These are phyloP conservation scores for Pseudonectria buxi DNA, from an alignment of 2,329 filamentous ascomycete species.

Conservation along the genomic window DNA sequence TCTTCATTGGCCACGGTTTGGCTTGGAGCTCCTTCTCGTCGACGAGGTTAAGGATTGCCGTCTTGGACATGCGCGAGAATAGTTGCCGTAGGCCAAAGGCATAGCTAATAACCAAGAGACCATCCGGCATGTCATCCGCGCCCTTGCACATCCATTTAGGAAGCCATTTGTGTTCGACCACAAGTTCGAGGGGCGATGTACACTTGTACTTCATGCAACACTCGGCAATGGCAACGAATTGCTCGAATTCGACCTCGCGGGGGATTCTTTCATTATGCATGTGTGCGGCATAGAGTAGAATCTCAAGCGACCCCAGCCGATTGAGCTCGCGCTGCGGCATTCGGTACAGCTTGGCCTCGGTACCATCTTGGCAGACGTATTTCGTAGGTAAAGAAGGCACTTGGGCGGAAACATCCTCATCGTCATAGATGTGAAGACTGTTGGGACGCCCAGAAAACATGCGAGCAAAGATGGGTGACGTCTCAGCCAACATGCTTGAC, in stretches of 20 bases:
- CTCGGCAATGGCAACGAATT: slow-evolving; percentile 46
- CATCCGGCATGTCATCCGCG: slow-evolving; percentile 42
- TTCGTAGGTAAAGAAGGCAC: slow-evolving; percentile 29
- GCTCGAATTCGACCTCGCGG: slow-evolving; percentile 38
- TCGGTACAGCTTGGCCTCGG: slow-evolving; percentile 39
- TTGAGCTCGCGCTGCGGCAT: slow-evolving; percentile 48
- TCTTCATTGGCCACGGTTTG: slow-evolving; percentile 40
- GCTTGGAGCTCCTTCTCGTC: slow-evolving; percentile 36
- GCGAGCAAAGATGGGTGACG: slow-evolving; percentile 44
- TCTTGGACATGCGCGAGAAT: slow-evolving; percentile 44
- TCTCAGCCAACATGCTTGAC: slow-evolving; percentile 43
- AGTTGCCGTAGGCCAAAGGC: slow-evolving; percentile 43
- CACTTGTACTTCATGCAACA: slow-evolving; percentile 44
- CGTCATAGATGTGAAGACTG: slow-evolving; percentile 28
- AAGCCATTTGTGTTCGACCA: slow-evolving; percentile 46
- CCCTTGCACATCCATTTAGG: slow-evolving; percentile 44
- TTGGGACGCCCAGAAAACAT: slow-evolving; percentile 34
- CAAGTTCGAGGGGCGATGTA: slow-evolving; percentile 43
- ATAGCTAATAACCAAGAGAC: slow-evolving; percentile 45
- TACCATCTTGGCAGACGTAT: slow-evolving; percentile 36
- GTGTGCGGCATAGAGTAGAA: slow-evolving; percentile 45
- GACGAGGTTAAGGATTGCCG: slow-evolving; percentile 38
- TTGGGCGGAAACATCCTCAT: slow-evolving; percentile 29
- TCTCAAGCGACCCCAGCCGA: slow-evolving; percentile 33
- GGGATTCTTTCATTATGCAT: slow-evolving; percentile 42